These are phyloP conservation scores for Viridothelium virens DNA, from an alignment of 495 filamentous ascomycete species.

Conservation along the genomic window DNA sequence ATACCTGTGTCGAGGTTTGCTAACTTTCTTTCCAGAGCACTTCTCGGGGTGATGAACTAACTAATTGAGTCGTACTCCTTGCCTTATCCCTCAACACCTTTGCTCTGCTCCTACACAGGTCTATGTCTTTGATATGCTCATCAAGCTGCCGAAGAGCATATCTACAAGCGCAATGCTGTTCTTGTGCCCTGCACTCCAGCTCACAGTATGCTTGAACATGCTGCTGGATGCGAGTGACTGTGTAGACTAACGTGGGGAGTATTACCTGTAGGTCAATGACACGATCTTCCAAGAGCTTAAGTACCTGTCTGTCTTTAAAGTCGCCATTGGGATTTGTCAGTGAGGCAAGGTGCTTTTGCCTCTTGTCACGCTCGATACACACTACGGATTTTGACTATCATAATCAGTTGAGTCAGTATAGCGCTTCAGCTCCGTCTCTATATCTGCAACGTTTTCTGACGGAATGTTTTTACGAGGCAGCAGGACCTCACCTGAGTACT, in stretches of 20 bases:
- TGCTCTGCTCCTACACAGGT: conserved; percentile 1
- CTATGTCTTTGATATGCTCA: conserved; percentile 1
- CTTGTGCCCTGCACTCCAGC: background rate
- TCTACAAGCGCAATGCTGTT: background rate
- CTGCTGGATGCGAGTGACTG: conserved; percentile 9
- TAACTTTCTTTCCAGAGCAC: background rate
- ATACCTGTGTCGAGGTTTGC: conserved; percentile 13
- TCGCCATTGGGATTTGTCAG: conserved; percentile 14
- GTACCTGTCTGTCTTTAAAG: conserved; percentile 19
- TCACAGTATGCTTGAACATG: conserved; percentile 6
- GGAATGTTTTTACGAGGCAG: no score
- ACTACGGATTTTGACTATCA: conserved; percentile 17
- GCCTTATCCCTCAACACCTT: conserved; percentile 14
- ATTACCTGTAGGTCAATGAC: conserved; percentile 19
- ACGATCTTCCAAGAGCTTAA: conserved; percentile 18
- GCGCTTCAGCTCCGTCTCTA: background rate
- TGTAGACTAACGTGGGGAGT: conserved; percentile 15
- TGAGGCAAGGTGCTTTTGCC: conserved; percentile 10
- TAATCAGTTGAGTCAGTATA: conserved; percentile 8
- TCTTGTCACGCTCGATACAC: conserved; percentile 13
- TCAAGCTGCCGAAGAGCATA: conserved; percentile 12
- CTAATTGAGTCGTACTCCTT: conserved; percentile 15
- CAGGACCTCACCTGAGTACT: conserved; percentile 15
- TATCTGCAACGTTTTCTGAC: no score
- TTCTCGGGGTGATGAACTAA: background rate